These are phyloP conservation scores for Clohesyomyces aquaticus DNA, from an alignment of 495 filamentous ascomycete species.

Conservation along the genomic window DNA sequence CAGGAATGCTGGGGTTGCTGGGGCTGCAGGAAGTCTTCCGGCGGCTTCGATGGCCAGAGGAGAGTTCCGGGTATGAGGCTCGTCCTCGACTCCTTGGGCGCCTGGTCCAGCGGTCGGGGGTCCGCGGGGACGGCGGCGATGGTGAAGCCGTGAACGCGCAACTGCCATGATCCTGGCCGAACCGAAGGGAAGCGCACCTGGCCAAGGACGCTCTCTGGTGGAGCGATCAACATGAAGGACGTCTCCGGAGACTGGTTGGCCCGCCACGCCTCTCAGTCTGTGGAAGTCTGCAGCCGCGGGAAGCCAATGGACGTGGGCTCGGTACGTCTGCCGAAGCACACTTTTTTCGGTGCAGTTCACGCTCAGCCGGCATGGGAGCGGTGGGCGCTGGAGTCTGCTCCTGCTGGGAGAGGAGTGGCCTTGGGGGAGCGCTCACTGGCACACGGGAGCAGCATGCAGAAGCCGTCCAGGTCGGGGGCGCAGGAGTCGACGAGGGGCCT, in stretches of 20 bases:
- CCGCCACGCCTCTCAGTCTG: slow-evolving; percentile 6
- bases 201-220: neutral
- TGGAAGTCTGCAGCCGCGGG: neutral
- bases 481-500: too few relatives aligned
- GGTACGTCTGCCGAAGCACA: slow-evolving; percentile 11
- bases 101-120: too few relatives aligned
- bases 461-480: too few relatives aligned
- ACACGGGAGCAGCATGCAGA: too few relatives aligned
- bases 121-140: slow-evolving; percentile 1
- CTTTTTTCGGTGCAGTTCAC: too few relatives aligned
- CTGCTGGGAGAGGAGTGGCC: too few relatives aligned
- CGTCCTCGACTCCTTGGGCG: too few relatives aligned
- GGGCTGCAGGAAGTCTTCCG: slow-evolving; percentile 12
- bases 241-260: neutral
- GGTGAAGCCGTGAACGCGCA: slow-evolving; percentile 6
- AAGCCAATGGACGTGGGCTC: slow-evolving; percentile 2
- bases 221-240: slow-evolving; percentile 9
- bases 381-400: too few relatives aligned
- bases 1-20: neutral
- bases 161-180: slow-evolving; percentile 4
- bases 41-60: slow-evolving; percentile 10
- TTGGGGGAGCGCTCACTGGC: too few relatives aligned
- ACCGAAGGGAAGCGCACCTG: neutral
- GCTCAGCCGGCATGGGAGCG: too few relatives aligned
- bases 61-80: slow-evolving; percentile 13